phyloP scores from a whole-genome alignment of 441 rosid genomes.

The Dalechampia spathulata region DNA sequence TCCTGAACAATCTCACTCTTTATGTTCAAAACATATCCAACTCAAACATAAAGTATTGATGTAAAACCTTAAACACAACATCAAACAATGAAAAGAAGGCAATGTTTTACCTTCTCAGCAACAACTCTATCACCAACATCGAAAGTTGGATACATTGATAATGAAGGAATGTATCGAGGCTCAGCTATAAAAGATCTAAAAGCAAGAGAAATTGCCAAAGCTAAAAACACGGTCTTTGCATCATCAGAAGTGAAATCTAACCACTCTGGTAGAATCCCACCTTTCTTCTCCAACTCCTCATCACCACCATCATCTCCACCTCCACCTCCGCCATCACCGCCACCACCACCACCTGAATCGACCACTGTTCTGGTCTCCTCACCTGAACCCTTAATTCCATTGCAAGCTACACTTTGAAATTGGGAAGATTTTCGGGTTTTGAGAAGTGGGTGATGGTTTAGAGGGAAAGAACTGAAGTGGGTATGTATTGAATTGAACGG shows the following conservation, averaged over 20 bases:
- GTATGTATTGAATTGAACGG: conserved; percentile 3
- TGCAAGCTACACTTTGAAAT: conserved; percentile 25
- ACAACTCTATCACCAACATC: conserved; percentile 92
- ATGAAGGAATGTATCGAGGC: conserved; percentile 91
- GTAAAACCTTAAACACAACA: no score
- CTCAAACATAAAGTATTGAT: conserved; percentile 1
- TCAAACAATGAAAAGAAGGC: no score
- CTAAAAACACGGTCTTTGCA: conserved; percentile 71
- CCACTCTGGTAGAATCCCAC: conserved; percentile 66
- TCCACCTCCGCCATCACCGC: conserved; percentile 23
- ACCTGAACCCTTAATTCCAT: conserved; percentile 40
- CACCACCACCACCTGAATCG: conserved; percentile 26
- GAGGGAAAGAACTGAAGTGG: conserved; percentile 12
- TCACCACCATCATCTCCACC: conserved; percentile 29
- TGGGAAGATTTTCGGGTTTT: conserved; percentile 9
- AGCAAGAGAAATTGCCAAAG: conserved; percentile 69
- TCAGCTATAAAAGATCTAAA: conserved; percentile 84
- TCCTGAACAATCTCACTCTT: neutral
- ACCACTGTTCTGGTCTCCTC: conserved; percentile 31
- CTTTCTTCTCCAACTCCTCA: conserved; percentile 31
- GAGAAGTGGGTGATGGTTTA: conserved; percentile 6
- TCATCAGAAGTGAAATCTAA: conserved; percentile 60
- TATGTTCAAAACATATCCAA: neutral
- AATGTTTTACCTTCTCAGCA: conserved; percentile 75
- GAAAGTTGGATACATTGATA: conserved; percentile 99